phyloP scores from a whole-genome alignment of 139 green algal genomes.

The Penium margaritaceum region DNA sequence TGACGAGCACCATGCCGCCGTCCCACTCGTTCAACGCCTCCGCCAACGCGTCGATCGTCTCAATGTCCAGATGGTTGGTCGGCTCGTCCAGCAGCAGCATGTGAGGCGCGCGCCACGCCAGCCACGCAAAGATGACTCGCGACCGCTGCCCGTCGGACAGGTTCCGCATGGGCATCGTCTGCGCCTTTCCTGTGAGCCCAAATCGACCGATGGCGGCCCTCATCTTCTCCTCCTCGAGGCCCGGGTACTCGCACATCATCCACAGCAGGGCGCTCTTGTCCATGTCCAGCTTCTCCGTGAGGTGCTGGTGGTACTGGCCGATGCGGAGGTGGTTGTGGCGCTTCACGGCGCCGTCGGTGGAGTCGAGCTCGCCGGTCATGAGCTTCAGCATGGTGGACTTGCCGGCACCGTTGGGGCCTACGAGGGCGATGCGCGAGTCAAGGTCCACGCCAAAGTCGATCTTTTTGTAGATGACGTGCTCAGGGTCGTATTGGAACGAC shows the following conservation, averaged over 20 bases:
- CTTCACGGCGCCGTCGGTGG: constrained; percentile 81
- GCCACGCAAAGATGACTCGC: constrained; percentile 84
- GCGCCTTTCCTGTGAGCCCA: constrained; percentile 63
- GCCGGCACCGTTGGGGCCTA: constrained; percentile 80
- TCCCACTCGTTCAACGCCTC: constrained; percentile 76
- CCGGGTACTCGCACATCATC: constrained; percentile 52
- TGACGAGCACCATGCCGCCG: constrained; percentile 58
- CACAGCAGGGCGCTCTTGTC: constrained; percentile 67
- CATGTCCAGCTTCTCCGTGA: constrained; percentile 71
- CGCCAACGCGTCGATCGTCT: constrained; percentile 84
- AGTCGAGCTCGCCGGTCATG: constrained; percentile 82
- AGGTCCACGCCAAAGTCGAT: constrained; percentile 89
- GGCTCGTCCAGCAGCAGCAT: constrained; percentile 78
- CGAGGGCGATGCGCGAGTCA: constrained; percentile 85
- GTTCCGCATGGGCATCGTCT: constrained; percentile 64
- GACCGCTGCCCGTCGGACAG: constrained; percentile 84
- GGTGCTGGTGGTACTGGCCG: constrained; percentile 78
- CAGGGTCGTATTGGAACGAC: constrained; percentile 46
- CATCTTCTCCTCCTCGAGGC: constrained; percentile 37
- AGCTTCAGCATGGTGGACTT: constrained; percentile 97
- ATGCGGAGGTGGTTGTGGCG: constrained; percentile 90
- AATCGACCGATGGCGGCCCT: constrained; percentile 60
- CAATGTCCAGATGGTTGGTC: constrained; percentile 83
- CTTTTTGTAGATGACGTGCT: constrained; percentile 64
- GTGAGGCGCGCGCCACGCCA: constrained; percentile 74